Evolutionary conservation across 2,329 filamentous ascomycete species (phyloP), one percentile per base, ranked within the genome.

Genomic region (Colletotrichum sp.): DNA sequence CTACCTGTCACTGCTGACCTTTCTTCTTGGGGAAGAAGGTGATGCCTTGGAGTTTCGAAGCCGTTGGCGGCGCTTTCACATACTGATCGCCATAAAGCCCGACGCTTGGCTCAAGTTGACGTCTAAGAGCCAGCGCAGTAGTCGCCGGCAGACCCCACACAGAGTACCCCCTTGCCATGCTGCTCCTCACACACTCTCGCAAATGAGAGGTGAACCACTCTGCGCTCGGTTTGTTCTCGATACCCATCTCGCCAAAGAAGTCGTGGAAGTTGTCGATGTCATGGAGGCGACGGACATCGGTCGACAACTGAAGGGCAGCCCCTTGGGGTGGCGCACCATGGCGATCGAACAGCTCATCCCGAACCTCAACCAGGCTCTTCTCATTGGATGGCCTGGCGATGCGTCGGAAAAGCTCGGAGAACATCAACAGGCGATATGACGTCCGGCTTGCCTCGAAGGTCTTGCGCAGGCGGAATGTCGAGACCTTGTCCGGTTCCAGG

Each of bases 371-470:
- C 6, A 89, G 81, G 2, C 84, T 78, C 36, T 83, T 84, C 9
- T 79, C 79, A 3, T 82, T 79, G 21, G 78, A 81, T 1, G 83
- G 83, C 4, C 88, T 84, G 5, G 86, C 87, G 1, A 84, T 86
- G 64, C 81, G 84, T 12, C 86, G 85, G 80, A 90, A 90, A 16
- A 90, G 82, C 72, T 88, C 87, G 12, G 86, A 85, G 81, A 90
- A 89, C 88, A 90, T 90, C 30, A 90, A 83, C 6, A 90, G 84
- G 3, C 87, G 85, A 79, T 90, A 90, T 0, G 87, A 88, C 1
- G 87, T 89, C 32, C 81, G 83, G 24, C 83, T 86, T 16, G 85
- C 88, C 16, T 84, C 79, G 78, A 89, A 90, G 0, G 87, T 90
- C 77, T 85, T 84, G 61, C 82, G 75, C 1, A 90, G 83, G 12